Evolutionary conservation across 176 grass and related monocot genomes (phyloP).

Genomic region (Thalia dealbata): DNA sequence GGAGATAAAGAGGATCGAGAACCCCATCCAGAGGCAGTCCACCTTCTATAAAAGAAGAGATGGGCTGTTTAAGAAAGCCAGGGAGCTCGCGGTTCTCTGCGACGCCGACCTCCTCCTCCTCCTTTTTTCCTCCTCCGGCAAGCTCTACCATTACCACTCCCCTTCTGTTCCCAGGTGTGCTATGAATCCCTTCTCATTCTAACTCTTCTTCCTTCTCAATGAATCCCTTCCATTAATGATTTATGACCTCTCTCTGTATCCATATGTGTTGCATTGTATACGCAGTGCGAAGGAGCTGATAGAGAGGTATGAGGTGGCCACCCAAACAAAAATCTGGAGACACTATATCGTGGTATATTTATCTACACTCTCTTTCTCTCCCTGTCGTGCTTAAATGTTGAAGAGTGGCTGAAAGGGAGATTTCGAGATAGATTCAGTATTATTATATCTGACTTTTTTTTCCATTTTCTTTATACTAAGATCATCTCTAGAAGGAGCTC

Average conservation of each 20-base stretch:
- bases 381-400: too few relatives aligned
- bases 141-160: conserved; percentile 87
- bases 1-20: conserved; percentile 99
- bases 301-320: conserved; percentile 67
- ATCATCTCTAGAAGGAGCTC: too few relatives aligned
- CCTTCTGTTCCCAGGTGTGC: conserved; percentile 59
- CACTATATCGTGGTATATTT: conserved; percentile 47
- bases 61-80: conserved; percentile 95
- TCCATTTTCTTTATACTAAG: too few relatives aligned
- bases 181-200: not conserved
- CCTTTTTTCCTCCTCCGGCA: conserved; percentile 96
- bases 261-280: not conserved
- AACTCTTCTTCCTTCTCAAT: not conserved
- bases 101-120: conserved; percentile 97
- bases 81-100: conserved; percentile 89
- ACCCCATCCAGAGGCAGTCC: conserved; percentile 85
- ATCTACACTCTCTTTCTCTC: not conserved
- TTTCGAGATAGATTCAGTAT: too few relatives aligned
- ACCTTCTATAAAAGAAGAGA: conserved; percentile 99
- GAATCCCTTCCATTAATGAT: too few relatives aligned
- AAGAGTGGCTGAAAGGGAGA: too few relatives aligned
- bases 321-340: conserved; percentile 65
- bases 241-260: not conserved
- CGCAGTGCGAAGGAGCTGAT: conserved; percentile 55
- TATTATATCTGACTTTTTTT: too few relatives aligned